Evolutionary conservation across 345 rosid genomes (phyloP), one percentile per base, ranked within the genome.

Genomic region (Rhodamnia rubescens): DNA sequence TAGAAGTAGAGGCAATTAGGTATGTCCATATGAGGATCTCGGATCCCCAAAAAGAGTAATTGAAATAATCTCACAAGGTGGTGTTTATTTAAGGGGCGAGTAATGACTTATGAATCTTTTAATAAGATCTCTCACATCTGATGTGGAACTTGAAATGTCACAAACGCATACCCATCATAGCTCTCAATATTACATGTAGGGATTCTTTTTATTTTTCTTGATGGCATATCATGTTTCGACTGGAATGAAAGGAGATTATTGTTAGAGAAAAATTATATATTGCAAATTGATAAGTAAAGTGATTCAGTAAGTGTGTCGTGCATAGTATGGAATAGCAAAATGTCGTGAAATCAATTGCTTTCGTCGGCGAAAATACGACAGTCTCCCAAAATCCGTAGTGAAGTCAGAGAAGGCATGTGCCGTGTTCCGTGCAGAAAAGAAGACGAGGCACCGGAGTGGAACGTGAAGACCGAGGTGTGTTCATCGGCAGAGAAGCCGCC

Each of bases 201-300:
- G n/a, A n/a, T n/a, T n/a, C n/a, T n/a, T n/a, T n/a, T n/a, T n/a
- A n/a, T n/a, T n/a, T n/a, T n/a, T 6, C 21, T 53, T 16, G 7
- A 15, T 2, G 8, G 2, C 9, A 21, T 54, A 7, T 8, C 4
- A 4, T 32, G 6, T 64, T 15, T 7, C 1, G 75, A 29, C 22
- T 0, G 0, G 12, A 20, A 64, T 0, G 6, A 1, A 64, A 3
- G 0, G 6, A 64, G 1, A 7, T 32, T 4, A 64, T 32, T 4
- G 8, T 32, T 0, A 1, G 0, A 16, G 44, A 16, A 32, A 15
- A 64, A 44, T 16, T 5, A 8, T 0, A 8, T 64, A 16, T 64
- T 16, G 24, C 24, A 8, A 64, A 64, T 0, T 20, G 5, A 32
- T 7, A 27, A 4, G 40, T 27, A 1, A 13, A 27, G 21, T 27